phyloP scores from a whole-genome alignment of 1,284 basidiomycete genomes.

The Quambalaria eucalypti region DNA sequence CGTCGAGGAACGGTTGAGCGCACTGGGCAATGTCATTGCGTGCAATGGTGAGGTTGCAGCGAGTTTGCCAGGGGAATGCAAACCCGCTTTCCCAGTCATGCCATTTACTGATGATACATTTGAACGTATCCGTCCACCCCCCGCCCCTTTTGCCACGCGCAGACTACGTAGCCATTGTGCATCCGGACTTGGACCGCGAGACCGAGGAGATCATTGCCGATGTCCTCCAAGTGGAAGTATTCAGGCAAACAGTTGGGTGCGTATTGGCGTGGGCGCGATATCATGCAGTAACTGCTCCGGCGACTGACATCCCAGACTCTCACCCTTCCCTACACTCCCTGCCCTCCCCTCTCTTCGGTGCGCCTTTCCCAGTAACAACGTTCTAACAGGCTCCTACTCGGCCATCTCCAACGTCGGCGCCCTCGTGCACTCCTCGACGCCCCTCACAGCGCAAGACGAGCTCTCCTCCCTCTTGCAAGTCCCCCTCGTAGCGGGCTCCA shows the following conservation, averaged over 20 bases:
- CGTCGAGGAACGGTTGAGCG: conserved; percentile 89
- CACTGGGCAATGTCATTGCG: conserved; percentile 94
- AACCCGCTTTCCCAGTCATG: no score
- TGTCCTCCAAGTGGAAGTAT: conserved; percentile 97
- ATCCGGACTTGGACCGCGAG: conserved; percentile 90
- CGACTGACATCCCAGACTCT: neutral
- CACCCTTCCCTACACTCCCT: neutral
- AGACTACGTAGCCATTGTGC: conserved; percentile 42
- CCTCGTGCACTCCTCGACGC: conserved; percentile 93
- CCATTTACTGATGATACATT: no score
- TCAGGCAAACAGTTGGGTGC: conserved; percentile 91
- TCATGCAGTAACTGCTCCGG: neutral
- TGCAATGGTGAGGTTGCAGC: conserved; percentile 72
- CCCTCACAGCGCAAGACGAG: conserved; percentile 94
- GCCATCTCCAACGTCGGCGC: conserved; percentile 92
- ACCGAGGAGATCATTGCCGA: conserved; percentile 99
- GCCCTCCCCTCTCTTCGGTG: conserved; percentile 48
- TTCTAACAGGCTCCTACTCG: conserved; percentile 91
- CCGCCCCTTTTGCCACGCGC: neutral
- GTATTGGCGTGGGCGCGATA: no score
- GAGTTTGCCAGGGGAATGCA: no score
- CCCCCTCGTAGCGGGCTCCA: conserved; percentile 90
- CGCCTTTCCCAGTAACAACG: no score
- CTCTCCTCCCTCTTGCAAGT: conserved; percentile 87
- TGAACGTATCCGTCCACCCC: no score